Base-by-base conservation (phyloP, 768 basidiomycete species). In the Floccularia luteovirens region DNA sequence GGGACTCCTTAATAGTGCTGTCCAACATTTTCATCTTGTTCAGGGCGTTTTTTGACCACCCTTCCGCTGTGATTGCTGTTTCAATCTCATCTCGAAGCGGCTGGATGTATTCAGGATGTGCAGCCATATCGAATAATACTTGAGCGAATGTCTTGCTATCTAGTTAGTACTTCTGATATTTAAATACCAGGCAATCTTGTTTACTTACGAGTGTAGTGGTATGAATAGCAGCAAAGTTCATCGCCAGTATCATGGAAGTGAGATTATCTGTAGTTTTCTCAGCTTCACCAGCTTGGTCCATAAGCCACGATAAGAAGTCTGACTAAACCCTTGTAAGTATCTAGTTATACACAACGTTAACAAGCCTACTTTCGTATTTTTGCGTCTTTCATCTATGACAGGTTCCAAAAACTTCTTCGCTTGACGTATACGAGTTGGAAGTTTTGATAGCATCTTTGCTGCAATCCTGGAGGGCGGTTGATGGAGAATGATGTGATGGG, bases 161-260 rank as follows among this genome's bases (percentile, higher is more conserved):
- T 8, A 8, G 8, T 28, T 28, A 28, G 8, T 8, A 14, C 24
- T 11, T 8, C 12, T 30, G 5, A 31, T 8, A 20, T 2, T n/a
- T 23, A 25, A 33, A n/a, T 30, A 3, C 8, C n/a, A 21, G 4
- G 5, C 3, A 37, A 13, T 5, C 2, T 12, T 7, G 11, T 3
- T 17, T 13, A 39, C 46, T 36, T 39, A 69, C 69, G 43, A 57
- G 52, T 2, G 69, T 58, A 1, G 64, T 54, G 0, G 69, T 72
- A 42, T 74, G 70, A 20, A 58, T 63, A 2, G 66, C 56, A 0
- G 61, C 64, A 31, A 69, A 61, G 48, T 70, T 72, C 31, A 67
- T 39, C 1, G 55, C 28, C n/a, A 72, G 50, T 13, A 70, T 47
- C 8, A 59, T 51, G 10, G 52, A 41, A 1, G 50, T 46, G 0